A percentile compares a stretch with the other conserved stretches of the same genome.
phyloP scores from a whole-genome alignment of 2,329 filamentous ascomycete species.

The Neonectria faginata region DNA sequence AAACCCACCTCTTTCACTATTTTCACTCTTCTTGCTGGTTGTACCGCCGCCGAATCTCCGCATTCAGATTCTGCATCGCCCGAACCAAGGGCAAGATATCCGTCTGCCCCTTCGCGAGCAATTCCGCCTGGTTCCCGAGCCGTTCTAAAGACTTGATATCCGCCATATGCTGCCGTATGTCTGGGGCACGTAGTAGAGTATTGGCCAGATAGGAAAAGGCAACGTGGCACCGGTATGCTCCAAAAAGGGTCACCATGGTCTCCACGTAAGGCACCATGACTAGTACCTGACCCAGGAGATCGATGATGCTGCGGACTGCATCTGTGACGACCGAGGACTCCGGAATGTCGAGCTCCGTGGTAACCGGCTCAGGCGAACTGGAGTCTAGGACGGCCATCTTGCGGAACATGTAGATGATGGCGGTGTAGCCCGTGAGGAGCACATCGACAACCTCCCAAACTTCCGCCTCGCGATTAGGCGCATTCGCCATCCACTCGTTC shows the following conservation, averaged over 20 bases:
- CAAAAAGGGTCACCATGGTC: constrained; percentile 42
- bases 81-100: constrained; percentile 45
- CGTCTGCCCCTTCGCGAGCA: constrained; percentile 37
- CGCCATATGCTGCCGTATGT: constrained; percentile 29
- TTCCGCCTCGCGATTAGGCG: constrained; percentile 37
- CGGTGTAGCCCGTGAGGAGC: constrained; percentile 47
- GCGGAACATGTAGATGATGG: constrained; percentile 51
- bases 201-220: constrained; percentile 46
- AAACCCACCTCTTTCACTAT: neutral
- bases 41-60: constrained; percentile 39
- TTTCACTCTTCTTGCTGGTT: neutral
- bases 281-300: constrained; percentile 36
- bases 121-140: constrained; percentile 31
- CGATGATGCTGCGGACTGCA: constrained; percentile 40
- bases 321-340: constrained; percentile 46
- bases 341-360: constrained; percentile 46
- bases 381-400: constrained; percentile 46
- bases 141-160: constrained; percentile 41
- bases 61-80: constrained; percentile 43
- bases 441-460: constrained; percentile 46
- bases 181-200: constrained; percentile 35
- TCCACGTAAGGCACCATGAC: constrained; percentile 39
- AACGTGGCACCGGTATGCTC: constrained; percentile 46
- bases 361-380: constrained; percentile 42
- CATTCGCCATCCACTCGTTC: constrained; percentile 42